Conservation (phyloP, 352 stramenopile genomes). For the Phytopythium chamaehyphon region DNA sequence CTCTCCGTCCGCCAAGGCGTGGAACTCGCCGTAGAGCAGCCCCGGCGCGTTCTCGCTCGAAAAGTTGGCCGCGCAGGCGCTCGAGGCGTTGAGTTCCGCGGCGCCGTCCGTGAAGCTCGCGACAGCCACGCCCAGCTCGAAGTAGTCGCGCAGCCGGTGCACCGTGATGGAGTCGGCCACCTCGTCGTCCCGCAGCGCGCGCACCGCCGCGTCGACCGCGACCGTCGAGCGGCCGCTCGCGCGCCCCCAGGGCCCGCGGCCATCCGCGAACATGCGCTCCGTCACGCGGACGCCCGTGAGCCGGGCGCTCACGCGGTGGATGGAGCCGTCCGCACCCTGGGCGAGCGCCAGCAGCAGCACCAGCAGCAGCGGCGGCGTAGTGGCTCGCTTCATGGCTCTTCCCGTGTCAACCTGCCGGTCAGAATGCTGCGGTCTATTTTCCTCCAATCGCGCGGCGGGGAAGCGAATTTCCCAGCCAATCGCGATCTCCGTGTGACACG, state of each 20-base stretch:
- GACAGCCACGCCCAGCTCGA: slow-evolving; percentile 70
- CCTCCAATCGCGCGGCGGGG: slow-evolving; percentile 8
- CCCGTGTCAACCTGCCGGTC: slow-evolving; percentile 27
- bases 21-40: slow-evolving; percentile 56
- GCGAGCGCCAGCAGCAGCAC: slow-evolving; percentile 22
- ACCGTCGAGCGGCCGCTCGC: slow-evolving; percentile 45
- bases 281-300: slow-evolving; percentile 59
- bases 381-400: neutral
- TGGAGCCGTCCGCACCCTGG: slow-evolving; percentile 39
- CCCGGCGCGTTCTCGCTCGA: slow-evolving; percentile 35
- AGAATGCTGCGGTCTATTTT: slow-evolving; percentile 8
- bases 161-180: slow-evolving; percentile 69
- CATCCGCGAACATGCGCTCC: slow-evolving; percentile 80
- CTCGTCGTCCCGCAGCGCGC: slow-evolving; percentile 42
- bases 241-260: slow-evolving; percentile 41
- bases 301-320: slow-evolving; percentile 53
- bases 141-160: slow-evolving; percentile 67
- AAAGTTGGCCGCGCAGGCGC: slow-evolving; percentile 64
- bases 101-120: slow-evolving; percentile 56
- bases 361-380: slow-evolving; percentile 16
- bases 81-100: slow-evolving; percentile 49
- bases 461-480: slow-evolving; percentile 2
- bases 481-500: slow-evolving; percentile 3
- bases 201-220: slow-evolving; percentile 41
- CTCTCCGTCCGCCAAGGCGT: slow-evolving; percentile 30